Percentiles rank a stretch among this genome's conserved stretches.
These are phyloP conservation scores for Davidsoniella australis DNA, from an alignment of 2,329 filamentous ascomycete species.

Conservation along the genomic window DNA sequence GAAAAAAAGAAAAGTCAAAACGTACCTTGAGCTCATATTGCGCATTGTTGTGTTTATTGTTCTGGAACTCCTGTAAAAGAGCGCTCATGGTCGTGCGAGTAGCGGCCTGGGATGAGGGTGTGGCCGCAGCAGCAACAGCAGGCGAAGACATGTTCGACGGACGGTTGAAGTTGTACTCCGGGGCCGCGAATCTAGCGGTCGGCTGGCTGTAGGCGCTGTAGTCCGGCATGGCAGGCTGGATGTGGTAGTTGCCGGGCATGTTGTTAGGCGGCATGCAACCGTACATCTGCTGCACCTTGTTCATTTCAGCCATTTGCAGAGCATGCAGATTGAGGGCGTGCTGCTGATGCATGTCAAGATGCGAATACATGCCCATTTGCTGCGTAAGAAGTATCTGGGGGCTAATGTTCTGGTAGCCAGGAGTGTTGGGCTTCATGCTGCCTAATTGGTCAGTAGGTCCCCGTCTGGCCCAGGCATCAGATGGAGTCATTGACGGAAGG, in stretches of 20 bases:
- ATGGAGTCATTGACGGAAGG: neutral
- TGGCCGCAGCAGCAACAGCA: too few relatives aligned
- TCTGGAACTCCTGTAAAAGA: constrained; percentile 64
- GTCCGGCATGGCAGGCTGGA: neutral
- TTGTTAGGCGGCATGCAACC: neutral
- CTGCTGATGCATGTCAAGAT: neutral
- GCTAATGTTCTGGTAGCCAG: too few relatives aligned
- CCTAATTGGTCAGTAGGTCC: neutral
- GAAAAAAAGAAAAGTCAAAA: neutral
- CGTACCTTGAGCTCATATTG: constrained; percentile 62
- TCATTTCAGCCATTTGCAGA: neutral
- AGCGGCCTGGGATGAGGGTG: neutral
- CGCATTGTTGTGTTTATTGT: constrained; percentile 52
- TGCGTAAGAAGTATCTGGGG: too few relatives aligned
- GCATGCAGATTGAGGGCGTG: neutral
- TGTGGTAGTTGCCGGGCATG: neutral
- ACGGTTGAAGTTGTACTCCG: neutral
- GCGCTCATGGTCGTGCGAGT: constrained; percentile 34
- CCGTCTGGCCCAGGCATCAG: neutral
- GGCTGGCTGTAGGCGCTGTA: neutral
- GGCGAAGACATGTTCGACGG: neutral
- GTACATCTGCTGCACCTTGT: neutral
- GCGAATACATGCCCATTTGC: too few relatives aligned
- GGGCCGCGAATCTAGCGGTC: neutral
- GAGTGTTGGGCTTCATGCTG: too few relatives aligned